Evolutionary conservation across 2,329 filamentous ascomycete species (phyloP), one percentile per base, ranked within the genome.

Genomic region (Botryotinia globosa): DNA sequence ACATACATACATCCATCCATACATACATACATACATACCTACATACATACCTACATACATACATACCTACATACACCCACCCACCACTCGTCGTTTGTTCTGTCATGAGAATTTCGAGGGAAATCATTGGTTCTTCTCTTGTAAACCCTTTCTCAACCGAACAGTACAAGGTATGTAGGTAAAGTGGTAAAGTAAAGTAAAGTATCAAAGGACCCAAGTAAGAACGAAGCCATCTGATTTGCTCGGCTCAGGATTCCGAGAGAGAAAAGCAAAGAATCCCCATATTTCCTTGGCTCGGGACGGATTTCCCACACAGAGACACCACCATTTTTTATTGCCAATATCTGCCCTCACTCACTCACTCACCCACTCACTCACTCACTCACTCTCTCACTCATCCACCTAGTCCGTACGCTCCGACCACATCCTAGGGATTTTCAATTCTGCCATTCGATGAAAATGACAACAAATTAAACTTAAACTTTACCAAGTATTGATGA

Each of bases 401-500:
- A 62, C 48, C 48, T 4, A 62, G n/a, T 32, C 8, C 51, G 51
- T 4, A 29, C 51, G 51, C 51, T 32, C 29, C 51, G n/a, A 18
- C 32, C 59, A 62, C 59, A 62, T 42, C 25, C 25, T n/a, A 16
- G 37, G 25, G n/a, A 18, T 39, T 62, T 62, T n/a, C 34, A 18
- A 42, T n/a, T 56, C 51, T 56, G 16, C 51, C 20, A 59, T 63
- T 63, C n/a, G 61, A 63, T 44, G 37, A 44, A 44, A 44, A 63
- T 63, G 61, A 63, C 37, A 42, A 63, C 37, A 63, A 42, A 63
- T 18, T 63, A 44, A 63, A 63, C 37, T 44, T 63, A 63, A 37
- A n/a, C 34, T 18, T 18, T 10, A 62, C n/a, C 51, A 56, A 56
- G n/a, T 56, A 29, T 56, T 56, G 51, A 56, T 54, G 25, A 34